These are phyloP conservation scores for Cryptococcus hybrid DNA, from an alignment of 1,284 basidiomycete species.

Conservation along the genomic window DNA sequence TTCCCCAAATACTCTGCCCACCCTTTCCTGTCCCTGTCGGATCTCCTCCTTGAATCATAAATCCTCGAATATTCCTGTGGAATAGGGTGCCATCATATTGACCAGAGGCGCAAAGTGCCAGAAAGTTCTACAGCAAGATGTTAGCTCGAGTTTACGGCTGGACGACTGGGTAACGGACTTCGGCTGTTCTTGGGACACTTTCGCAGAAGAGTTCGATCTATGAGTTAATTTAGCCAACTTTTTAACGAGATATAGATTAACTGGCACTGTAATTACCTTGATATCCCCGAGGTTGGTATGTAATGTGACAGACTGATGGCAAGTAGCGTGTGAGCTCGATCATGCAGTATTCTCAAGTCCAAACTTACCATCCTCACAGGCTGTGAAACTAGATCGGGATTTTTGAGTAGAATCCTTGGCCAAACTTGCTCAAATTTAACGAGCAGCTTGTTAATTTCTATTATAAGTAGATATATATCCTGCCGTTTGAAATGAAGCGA, in stretches of 20 bases:
- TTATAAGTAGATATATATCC: no score
- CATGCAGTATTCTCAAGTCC: no score
- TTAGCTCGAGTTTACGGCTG: not conserved
- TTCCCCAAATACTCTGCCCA: slow-evolving; percentile 59
- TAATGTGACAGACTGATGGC: slow-evolving; percentile 76
- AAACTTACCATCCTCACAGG: no score
- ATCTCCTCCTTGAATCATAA: slow-evolving; percentile 93
- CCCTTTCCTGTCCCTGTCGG: slow-evolving; percentile 64
- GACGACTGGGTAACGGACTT: slow-evolving; percentile 56
- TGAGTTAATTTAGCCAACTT: not conserved
- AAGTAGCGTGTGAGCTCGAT: no score
- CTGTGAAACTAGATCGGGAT: no score
- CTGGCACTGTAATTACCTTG: slow-evolving; percentile 61
- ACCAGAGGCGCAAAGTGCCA: slow-evolving; percentile 86
- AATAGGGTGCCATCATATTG: slow-evolving; percentile 85
- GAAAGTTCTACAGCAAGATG: slow-evolving; percentile 69
- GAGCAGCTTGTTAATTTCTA: no score
- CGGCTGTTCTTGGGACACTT: slow-evolving; percentile 87
- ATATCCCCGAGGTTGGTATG: slow-evolving; percentile 92
- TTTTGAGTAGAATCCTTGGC: no score
- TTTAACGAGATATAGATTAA: not conserved
- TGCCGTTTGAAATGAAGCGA: no score
- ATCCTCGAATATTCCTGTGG: slow-evolving; percentile 89
- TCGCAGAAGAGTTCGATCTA: slow-evolving; percentile 98
- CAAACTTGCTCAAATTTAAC: no score